Conservation (phyloP, 495 filamentous ascomycete species). For the Extremus antarcticus region DNA sequence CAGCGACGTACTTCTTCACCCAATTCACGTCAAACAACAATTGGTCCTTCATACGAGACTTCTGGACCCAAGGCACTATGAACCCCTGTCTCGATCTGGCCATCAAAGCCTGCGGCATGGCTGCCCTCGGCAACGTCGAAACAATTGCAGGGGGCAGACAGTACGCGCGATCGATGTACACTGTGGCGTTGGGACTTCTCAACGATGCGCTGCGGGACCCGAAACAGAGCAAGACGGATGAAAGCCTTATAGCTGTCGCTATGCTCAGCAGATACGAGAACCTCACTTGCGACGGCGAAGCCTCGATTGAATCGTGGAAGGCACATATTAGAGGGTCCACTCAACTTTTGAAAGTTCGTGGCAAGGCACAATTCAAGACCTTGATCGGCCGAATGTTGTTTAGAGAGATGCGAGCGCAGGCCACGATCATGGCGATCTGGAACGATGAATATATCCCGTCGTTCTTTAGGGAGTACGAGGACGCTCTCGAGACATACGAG, state of each 20-base stretch:
- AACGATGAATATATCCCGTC: slow-evolving; percentile 9
- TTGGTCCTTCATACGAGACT: slow-evolving; percentile 10
- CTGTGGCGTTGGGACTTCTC: slow-evolving; percentile 10
- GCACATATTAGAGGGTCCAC: slow-evolving; percentile 18
- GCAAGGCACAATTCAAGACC: slow-evolving; percentile 10
- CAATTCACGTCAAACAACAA: slow-evolving; percentile 9
- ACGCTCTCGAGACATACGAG: background rate
- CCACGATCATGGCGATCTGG: slow-evolving; percentile 16
- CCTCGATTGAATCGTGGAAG: slow-evolving; percentile 17
- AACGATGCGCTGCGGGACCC: slow-evolving; percentile 16
- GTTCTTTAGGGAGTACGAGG: slow-evolving; percentile 14
- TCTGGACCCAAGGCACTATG: background rate
- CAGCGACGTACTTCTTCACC: slow-evolving; percentile 17
- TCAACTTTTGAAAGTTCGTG: slow-evolving; percentile 13
- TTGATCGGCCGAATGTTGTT: slow-evolving; percentile 11
- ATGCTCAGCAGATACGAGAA: slow-evolving; percentile 20
- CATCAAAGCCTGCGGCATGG: slow-evolving; percentile 18
- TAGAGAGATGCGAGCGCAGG: slow-evolving; percentile 10
- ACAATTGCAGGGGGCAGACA: slow-evolving; percentile 2
- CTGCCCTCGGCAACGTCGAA: slow-evolving; percentile 12
- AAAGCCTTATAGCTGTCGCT: slow-evolving; percentile 13
- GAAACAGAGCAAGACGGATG: slow-evolving; percentile 9
- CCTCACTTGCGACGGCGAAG: slow-evolving; percentile 10
- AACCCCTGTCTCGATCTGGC: slow-evolving; percentile 16
- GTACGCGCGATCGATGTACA: slow-evolving; percentile 13